phyloP scores from a whole-genome alignment of 2,329 filamentous ascomycete species.

The Neonectria ditissima region DNA sequence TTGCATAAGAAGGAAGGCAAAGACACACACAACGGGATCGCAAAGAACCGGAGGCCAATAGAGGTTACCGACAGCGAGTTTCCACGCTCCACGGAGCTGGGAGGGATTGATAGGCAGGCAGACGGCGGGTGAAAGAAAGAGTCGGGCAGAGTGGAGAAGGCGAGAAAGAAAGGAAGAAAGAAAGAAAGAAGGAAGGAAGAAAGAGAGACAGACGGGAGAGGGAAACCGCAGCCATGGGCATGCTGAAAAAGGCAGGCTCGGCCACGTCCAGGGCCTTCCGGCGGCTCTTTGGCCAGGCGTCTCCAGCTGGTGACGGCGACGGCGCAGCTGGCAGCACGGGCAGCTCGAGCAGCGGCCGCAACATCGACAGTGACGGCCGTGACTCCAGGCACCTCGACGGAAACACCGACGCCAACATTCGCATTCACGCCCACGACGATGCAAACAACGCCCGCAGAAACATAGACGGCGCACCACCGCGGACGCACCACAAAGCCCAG shows the following conservation, averaged over 20 bases:
- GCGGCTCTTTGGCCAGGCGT: slow-evolving; percentile 46
- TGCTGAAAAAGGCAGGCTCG: slow-evolving; percentile 46
- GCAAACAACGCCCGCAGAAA: slow-evolving; percentile 22
- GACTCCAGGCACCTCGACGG: slow-evolving; percentile 25
- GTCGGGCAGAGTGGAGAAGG: background rate
- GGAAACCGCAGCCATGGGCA: slow-evolving; percentile 35
- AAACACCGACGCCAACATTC: slow-evolving; percentile 1
- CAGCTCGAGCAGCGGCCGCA: background rate
- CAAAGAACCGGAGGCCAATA: background rate
- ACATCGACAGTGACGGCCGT: slow-evolving; percentile 19
- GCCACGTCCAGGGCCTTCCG: slow-evolving; percentile 44
- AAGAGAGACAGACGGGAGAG: no score
- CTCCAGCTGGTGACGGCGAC: slow-evolving; percentile 40
- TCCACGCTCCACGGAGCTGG: background rate
- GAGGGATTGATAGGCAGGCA: background rate
- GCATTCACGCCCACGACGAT: slow-evolving; percentile 24
- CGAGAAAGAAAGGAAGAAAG: background rate
- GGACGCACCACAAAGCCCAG: background rate
- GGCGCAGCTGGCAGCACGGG: slow-evolving; percentile 25
- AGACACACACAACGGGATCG: background rate
- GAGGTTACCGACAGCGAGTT: background rate
- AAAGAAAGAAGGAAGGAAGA: background rate
- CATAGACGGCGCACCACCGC: slow-evolving; percentile 6
- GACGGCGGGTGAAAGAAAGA: background rate
- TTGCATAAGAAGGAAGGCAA: background rate